Evolutionary conservation across 1,284 basidiomycete species (phyloP), one percentile per base, ranked within the genome.

Genomic region (Naganishia liquefaciens): DNA sequence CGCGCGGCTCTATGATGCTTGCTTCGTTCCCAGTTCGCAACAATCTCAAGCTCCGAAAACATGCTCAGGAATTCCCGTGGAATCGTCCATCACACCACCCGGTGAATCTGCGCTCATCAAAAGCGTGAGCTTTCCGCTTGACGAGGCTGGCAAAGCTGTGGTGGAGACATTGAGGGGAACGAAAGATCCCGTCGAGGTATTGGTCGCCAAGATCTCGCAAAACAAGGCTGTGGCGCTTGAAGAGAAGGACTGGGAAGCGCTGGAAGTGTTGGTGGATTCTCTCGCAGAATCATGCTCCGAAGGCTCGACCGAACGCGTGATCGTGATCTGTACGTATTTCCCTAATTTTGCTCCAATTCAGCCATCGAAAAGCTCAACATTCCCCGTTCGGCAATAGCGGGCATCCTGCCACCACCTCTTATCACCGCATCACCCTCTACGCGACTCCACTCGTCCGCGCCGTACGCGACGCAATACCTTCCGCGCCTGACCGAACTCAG

Each of bases 401-500:
- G 91, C 72, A 79, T 92, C 37, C 83, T 93, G 2, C 91, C 90
- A 25, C 91, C 91, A n/a, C 88, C 90, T 1, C 84, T 91, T 69
- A 86, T 87, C 69, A 80, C 88, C 50, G 79, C 84, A 50, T 79
- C 88, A 28, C 86, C 88, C 0, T 86, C 88, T 61, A 42, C 63
- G 23, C 39, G 25, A 10, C 87, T 89, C 73, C 80, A 91, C 73
- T 86, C 90, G 80, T 86, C 85, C 54, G 87, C 90, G 69, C 84
- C 86, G 1, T 93, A 92, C 76, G 81, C 46, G 13, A 23, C 84
- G 30, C 82, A 84, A 39, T 91, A 90, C 78, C 87, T 91, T 72
- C 82, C 85, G 5, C 88, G 88, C 63, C 83, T 86, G 19, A 87
- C 90, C 1, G 82, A 87, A 1, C 81, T 94, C 42, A 92, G 90